Conservation (phyloP, 805 yeast species). For the Wickerhamomyces hampshirensis region DNA sequence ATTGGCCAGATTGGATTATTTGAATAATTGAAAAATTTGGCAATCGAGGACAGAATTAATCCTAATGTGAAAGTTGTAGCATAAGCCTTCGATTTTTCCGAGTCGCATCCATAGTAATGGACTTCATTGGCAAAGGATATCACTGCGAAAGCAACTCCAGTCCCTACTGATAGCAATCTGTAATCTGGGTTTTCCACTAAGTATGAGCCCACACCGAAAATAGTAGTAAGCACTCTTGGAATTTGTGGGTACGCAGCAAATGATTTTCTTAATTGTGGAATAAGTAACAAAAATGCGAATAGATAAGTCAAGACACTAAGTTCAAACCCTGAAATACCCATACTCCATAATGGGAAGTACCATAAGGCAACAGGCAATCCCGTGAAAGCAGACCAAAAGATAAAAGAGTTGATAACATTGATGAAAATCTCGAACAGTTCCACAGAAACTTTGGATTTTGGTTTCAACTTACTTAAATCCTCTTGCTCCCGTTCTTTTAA, state of each 20-base stretch:
- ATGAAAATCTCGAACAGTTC: constrained; percentile 33
- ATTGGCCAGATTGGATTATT: constrained; percentile 97
- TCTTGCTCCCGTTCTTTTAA: background rate
- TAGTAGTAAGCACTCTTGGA: constrained; percentile 48
- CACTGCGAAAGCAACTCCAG: constrained; percentile 61
- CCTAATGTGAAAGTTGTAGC: constrained; percentile 63
- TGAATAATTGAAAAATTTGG: constrained; percentile 72
- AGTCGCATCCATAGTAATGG: constrained; percentile 22
- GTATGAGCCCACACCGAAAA: constrained; percentile 75
- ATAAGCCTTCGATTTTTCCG: constrained; percentile 26
- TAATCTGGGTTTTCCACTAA: constrained; percentile 60
- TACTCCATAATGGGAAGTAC: constrained; percentile 97
- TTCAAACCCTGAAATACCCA: constrained; percentile 97
- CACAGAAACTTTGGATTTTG: constrained; percentile 22
- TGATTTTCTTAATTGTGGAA: constrained; percentile 39
- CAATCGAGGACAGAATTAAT: constrained; percentile 62
- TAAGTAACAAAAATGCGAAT: constrained; percentile 51
- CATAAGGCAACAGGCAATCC: constrained; percentile 83
- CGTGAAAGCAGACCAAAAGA: constrained; percentile 83
- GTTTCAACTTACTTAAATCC: constrained; percentile 10
- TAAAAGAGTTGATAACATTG: constrained; percentile 58
- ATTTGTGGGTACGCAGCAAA: constrained; percentile 45
- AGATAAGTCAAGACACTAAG: constrained; percentile 54
- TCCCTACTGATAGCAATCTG: constrained; percentile 59
- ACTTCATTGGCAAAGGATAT: constrained; percentile 44